Conservation (phyloP, 1,139 yeast genomes). For the Magnusiomyces paraingens region DNA sequence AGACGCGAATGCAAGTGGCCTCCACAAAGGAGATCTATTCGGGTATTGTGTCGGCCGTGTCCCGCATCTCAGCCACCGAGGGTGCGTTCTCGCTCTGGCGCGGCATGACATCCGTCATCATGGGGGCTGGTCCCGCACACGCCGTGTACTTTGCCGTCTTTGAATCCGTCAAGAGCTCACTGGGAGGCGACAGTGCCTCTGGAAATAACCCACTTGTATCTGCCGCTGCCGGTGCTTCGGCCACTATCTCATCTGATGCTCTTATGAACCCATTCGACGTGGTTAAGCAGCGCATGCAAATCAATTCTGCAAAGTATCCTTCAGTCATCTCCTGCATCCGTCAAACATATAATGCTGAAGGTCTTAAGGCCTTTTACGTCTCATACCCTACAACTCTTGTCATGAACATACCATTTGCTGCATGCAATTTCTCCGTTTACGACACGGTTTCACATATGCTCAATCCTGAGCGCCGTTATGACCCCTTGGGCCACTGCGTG, state of each 20-base stretch:
- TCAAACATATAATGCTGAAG: constrained; percentile 64
- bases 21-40: constrained; percentile 36
- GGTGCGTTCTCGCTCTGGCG: constrained; percentile 90
- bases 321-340: constrained; percentile 35
- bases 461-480: constrained; percentile 73
- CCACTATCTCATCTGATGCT: constrained; percentile 90
- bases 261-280: constrained; percentile 98
- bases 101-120: constrained; percentile 85
- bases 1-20: constrained; percentile 86
- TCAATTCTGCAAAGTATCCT: constrained; percentile 31
- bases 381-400: constrained; percentile 93
- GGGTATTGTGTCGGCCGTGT: constrained; percentile 54
- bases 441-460: constrained; percentile 72
- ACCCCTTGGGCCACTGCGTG: constrained; percentile 87
- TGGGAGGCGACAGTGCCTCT: constrained; percentile 35
- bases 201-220: constrained; percentile 77
- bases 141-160: constrained; percentile 96
- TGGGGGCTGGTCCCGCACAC: constrained; percentile 99
- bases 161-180: constrained; percentile 68
- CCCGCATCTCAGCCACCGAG: constrained; percentile 77
- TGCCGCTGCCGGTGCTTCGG: constrained; percentile 86
- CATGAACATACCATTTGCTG: constrained; percentile 94
- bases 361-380: constrained; percentile 75
- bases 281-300: constrained; percentile 80
- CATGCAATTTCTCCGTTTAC: constrained; percentile 87